Conservation (phyloP, 441 rosid species). For the Pelargonium australe region DNA sequence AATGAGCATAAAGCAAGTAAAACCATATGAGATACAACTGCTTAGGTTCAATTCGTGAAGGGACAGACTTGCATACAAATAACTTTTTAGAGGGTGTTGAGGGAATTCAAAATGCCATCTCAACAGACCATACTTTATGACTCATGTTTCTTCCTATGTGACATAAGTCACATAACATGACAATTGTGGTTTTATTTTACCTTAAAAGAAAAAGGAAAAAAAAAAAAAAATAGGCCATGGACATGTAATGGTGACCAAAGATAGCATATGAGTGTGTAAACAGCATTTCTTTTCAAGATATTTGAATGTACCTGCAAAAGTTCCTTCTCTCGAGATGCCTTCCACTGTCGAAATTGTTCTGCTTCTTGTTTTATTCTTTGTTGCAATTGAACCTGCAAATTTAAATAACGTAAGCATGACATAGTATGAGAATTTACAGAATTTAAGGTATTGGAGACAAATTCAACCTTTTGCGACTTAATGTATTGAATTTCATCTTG, state of each 20-base stretch:
- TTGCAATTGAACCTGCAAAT: slow-evolving; percentile 28
- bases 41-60: background rate
- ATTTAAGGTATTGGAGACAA: slow-evolving; percentile 1
- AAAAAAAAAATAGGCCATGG: too few relatives aligned
- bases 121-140: background rate
- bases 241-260: background rate
- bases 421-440: background rate
- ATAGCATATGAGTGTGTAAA: background rate
- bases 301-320: slow-evolving; percentile 22
- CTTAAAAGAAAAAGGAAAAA: background rate
- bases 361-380: slow-evolving; percentile 31
- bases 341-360: slow-evolving; percentile 30
- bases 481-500: slow-evolving; percentile 95
- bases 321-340: slow-evolving; percentile 31
- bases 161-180: slow-evolving; percentile 3
- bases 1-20: background rate
- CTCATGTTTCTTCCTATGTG: slow-evolving; percentile 3
- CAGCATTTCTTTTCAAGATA: background rate
- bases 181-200: background rate
- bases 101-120: background rate
- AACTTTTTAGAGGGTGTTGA: background rate
- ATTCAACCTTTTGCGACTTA: slow-evolving; percentile 81
- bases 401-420: background rate
- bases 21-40: background rate
- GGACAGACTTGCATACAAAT: background rate